Percentiles rank a stretch among this genome's conserved stretches.
phyloP scores from a whole-genome alignment of 257 asterid genomes.

The Sherardia arvensis region DNA sequence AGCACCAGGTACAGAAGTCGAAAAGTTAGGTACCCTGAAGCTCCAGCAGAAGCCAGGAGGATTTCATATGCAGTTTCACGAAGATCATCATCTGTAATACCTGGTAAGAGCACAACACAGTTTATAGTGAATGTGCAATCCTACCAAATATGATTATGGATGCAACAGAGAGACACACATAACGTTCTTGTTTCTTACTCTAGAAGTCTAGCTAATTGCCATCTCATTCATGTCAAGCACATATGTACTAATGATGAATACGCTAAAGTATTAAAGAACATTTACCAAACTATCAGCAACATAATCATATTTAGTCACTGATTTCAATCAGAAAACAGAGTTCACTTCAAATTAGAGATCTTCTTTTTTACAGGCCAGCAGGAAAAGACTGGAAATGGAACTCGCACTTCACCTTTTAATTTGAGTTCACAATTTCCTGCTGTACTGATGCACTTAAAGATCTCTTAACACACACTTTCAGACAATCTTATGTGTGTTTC shows the following conservation, averaged over 20 bases:
- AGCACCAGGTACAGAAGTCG: slow-evolving; percentile 3
- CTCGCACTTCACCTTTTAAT: not conserved
- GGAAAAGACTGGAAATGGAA: not conserved
- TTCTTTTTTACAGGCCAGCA: not conserved
- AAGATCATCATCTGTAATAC: slow-evolving; percentile 79
- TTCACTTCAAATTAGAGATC: not conserved
- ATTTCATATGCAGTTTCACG: slow-evolving; percentile 94
- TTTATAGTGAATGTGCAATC: not conserved
- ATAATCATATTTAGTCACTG: not conserved
- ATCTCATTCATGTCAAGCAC: not conserved
- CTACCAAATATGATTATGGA: not conserved
- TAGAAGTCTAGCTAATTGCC: not conserved
- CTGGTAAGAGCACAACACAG: slow-evolving; percentile 19
- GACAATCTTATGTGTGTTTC: not conserved
- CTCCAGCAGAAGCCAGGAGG: slow-evolving; percentile 97
- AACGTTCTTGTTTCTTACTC: not conserved
- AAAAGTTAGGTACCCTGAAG: slow-evolving; percentile 68
- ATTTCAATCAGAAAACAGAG: not conserved
- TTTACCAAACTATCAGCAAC: not conserved
- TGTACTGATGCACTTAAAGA: not conserved
- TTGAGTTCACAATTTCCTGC: not conserved
- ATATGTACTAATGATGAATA: not conserved
- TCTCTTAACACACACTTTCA: not conserved
- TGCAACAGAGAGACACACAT: not conserved
- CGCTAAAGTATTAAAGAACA: not conserved